phyloP scores from a whole-genome alignment of 1,139 yeast genomes.

The Magnusiomyces ingens region DNA sequence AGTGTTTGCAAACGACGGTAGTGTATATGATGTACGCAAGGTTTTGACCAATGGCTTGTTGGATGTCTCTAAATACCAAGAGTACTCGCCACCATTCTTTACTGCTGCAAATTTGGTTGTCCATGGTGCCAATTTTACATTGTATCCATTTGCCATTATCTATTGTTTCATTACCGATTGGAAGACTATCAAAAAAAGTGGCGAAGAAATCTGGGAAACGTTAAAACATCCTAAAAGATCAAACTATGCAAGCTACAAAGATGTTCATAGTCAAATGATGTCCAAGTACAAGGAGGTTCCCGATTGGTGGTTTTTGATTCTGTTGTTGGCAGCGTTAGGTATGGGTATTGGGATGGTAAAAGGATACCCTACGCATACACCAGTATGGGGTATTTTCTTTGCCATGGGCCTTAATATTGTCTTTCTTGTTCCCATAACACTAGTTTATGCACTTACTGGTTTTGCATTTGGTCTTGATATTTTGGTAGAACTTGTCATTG shows the following conservation, averaged over 20 bases:
- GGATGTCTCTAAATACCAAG: constrained; percentile 27
- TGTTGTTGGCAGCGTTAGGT: constrained; percentile 42
- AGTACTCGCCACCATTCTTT: constrained; percentile 43
- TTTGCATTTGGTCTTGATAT: constrained; percentile 48
- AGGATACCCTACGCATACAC: constrained; percentile 39
- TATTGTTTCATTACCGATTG: constrained; percentile 21
- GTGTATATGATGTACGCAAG: constrained; percentile 36
- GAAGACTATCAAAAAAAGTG: constrained; percentile 16
- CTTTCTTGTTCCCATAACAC: constrained; percentile 46
- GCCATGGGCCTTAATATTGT: constrained; percentile 48
- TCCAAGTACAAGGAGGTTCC: constrained; percentile 51
- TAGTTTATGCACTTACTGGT: constrained; percentile 46
- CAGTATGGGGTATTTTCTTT: constrained; percentile 51
- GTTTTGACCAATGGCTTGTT: constrained; percentile 38
- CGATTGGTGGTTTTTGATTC: constrained; percentile 47
- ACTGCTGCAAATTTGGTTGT: constrained; percentile 37
- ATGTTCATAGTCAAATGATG: constrained; percentile 37
- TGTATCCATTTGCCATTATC: constrained; percentile 24
- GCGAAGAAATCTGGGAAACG: constrained; percentile 19
- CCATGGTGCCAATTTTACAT: constrained; percentile 28
- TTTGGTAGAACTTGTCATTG: constrained; percentile 48
- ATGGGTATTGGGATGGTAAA: constrained; percentile 44
- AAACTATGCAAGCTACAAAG: constrained; percentile 23
- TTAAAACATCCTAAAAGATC: constrained; percentile 31
- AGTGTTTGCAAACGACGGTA: constrained; percentile 45